Evolutionary conservation across 352 stramenopile genomes (phyloP).

Genomic region (Globisporangium rhizosaccharum): DNA sequence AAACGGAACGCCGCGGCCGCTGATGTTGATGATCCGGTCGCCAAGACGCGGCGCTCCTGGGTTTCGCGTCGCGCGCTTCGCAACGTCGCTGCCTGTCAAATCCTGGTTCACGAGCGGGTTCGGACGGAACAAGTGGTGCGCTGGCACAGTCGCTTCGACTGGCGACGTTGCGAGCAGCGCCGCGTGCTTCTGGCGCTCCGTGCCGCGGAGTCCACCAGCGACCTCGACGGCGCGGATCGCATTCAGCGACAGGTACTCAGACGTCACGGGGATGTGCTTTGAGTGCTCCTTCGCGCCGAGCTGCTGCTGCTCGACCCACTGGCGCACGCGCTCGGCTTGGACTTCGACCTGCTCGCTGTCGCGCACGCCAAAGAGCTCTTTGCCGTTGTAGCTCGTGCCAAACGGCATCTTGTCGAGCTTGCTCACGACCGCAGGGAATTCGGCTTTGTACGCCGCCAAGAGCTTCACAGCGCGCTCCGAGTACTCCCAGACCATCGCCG

Average conservation of each 20-base stretch:
- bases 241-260: slow-evolving; percentile 89
- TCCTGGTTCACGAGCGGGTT: slow-evolving; percentile 79
- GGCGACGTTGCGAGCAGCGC: slow-evolving; percentile 27
- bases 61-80: slow-evolving; percentile 50
- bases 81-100: slow-evolving; percentile 63
- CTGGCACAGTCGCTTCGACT: slow-evolving; percentile 34
- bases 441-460: slow-evolving; percentile 89
- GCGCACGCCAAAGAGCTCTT: slow-evolving; percentile 80
- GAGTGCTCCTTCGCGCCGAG: slow-evolving; percentile 83
- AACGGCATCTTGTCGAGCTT: slow-evolving; percentile 86
- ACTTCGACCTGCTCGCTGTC: slow-evolving; percentile 49
- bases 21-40: slow-evolving; percentile 98
- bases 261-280: slow-evolving; percentile 90
- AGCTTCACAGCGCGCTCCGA: slow-evolving; percentile 93
- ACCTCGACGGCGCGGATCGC: slow-evolving; percentile 93
- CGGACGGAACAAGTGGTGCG: slow-evolving; percentile 63
- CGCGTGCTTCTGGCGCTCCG: slow-evolving; percentile 47
- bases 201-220: slow-evolving; percentile 55
- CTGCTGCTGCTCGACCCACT: slow-evolving; percentile 92
- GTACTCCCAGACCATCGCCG: slow-evolving; percentile 92
- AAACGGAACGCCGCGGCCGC: slow-evolving; percentile 93
- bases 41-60: slow-evolving; percentile 87
- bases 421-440: slow-evolving; percentile 92
- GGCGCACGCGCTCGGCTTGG: slow-evolving; percentile 77
- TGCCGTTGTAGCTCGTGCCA: slow-evolving; percentile 85